Conservation (phyloP, 352 stramenopile genomes). For the Pythium dissotocum region DNA sequence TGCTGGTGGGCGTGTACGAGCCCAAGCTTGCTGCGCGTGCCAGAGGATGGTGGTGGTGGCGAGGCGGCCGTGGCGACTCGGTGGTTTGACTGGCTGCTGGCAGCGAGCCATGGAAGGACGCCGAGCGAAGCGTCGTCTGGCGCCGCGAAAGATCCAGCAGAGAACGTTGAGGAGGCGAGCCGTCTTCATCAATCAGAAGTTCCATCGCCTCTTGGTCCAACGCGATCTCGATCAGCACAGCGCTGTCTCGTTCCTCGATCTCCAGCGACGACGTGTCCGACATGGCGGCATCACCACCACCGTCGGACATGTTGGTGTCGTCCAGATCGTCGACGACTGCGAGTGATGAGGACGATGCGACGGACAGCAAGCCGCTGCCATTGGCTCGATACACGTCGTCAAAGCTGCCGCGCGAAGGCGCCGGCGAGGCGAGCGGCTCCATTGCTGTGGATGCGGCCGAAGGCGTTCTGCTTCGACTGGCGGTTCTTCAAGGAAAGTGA, state of each 20-base stretch:
- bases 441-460: neutral
- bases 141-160: neutral
- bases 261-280: constrained; percentile 33
- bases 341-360: constrained; percentile 13
- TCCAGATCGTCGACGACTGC: constrained; percentile 11
- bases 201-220: constrained; percentile 21
- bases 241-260: constrained; percentile 21
- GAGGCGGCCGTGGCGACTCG: constrained; percentile 3
- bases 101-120: constrained; percentile 18
- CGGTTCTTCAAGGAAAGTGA: constrained; percentile 2
- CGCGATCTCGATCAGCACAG: constrained; percentile 4
- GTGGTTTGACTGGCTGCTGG: neutral
- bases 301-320: constrained; percentile 26
- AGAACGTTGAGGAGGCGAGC: neutral
- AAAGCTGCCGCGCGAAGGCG: constrained; percentile 19
- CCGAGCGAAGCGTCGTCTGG: constrained; percentile 5
- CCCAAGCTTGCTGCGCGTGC: constrained; percentile 13
- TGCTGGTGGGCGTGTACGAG: neutral
- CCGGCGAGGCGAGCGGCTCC: constrained; percentile 9
- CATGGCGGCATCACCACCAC: constrained; percentile 26
- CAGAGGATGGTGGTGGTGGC: neutral
- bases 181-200: constrained; percentile 10
- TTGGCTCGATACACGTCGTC: constrained; percentile 26
- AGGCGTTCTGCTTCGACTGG: neutral
- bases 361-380: constrained; percentile 20